Conservation (phyloP, 2,329 filamentous ascomycete species). For the Cladophialophora yegresii region DNA sequence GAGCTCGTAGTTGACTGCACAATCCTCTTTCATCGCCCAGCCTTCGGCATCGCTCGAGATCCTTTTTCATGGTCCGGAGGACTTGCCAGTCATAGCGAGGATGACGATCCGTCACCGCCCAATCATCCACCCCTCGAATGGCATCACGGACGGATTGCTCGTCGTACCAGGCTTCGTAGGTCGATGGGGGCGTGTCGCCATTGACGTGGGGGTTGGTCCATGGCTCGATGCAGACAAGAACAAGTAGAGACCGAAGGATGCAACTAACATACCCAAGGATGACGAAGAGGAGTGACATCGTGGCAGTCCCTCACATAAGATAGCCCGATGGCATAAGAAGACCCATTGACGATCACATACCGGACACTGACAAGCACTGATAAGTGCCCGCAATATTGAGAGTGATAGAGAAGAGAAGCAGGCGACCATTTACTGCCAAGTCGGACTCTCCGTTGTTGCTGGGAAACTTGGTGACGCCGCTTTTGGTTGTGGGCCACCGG, state of each 20-base stretch:
- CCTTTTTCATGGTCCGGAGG: slow-evolving; percentile 22
- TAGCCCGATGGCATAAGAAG: background rate
- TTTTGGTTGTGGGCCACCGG: background rate
- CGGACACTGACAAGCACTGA: background rate
- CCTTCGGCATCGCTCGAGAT: slow-evolving; percentile 29
- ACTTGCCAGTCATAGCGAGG: slow-evolving; percentile 29
- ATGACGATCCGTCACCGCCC: slow-evolving; percentile 22
- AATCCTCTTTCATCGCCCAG: slow-evolving; percentile 25
- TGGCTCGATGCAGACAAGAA: slow-evolving; percentile 24
- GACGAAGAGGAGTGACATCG: slow-evolving; percentile 18
- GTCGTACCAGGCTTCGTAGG: slow-evolving; percentile 24
- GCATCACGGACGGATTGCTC: slow-evolving; percentile 21
- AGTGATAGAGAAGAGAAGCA: background rate
- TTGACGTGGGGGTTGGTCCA: slow-evolving; percentile 19
- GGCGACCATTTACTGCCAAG: background rate
- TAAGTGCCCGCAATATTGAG: background rate
- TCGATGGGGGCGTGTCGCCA: slow-evolving; percentile 2
- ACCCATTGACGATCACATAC: background rate
- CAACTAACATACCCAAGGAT: slow-evolving; percentile 16
- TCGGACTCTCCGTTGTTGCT: background rate
- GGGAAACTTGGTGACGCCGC: background rate
- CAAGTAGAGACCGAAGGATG: slow-evolving; percentile 19
- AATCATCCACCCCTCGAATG: slow-evolving; percentile 26
- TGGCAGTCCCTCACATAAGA: background rate
- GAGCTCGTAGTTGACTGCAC: slow-evolving; percentile 29